These are phyloP conservation scores for Sphagnum tenellum DNA, from an alignment of 225 moss, liverwort and hornwort genomes.

Conservation along the genomic window DNA sequence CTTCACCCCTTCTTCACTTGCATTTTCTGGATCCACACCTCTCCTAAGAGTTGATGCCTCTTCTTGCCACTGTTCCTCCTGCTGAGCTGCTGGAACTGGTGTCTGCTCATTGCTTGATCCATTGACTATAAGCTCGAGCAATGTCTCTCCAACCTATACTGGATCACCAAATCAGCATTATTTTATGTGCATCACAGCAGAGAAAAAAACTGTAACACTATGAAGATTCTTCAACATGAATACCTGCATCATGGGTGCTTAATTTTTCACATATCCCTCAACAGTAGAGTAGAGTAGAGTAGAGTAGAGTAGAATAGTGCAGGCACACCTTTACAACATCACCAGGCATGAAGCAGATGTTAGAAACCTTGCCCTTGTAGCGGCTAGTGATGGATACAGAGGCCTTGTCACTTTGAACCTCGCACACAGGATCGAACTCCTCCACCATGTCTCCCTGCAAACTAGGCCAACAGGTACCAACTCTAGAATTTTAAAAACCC, in stretches of 20 bases:
- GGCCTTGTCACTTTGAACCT: slow-evolving; percentile 99
- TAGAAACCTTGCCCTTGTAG: slow-evolving; percentile 75
- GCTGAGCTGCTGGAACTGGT: too few relatives aligned
- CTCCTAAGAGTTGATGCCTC: too few relatives aligned
- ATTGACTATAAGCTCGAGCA: slow-evolving; percentile 62
- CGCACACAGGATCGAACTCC: slow-evolving; percentile 80
- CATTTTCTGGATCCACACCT: too few relatives aligned
- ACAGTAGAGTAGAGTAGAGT: too few relatives aligned
- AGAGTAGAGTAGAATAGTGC: neutral
- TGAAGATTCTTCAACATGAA: too few relatives aligned
- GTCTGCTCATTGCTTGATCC: slow-evolving; percentile 14
- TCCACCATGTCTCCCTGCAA: slow-evolving; percentile 84
- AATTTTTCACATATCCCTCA: too few relatives aligned
- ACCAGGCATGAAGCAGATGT: slow-evolving; percentile 58
- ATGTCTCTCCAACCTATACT: slow-evolving; percentile 64
- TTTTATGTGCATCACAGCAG: too few relatives aligned
- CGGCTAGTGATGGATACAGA: slow-evolving; percentile 90
- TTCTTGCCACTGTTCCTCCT: too few relatives aligned
- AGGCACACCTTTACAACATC: slow-evolving; percentile 60
- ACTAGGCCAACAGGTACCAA: neutral
- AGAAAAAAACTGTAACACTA: too few relatives aligned
- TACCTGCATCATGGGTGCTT: too few relatives aligned
- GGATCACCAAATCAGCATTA: slow-evolving; percentile 1
- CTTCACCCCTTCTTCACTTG: neutral
- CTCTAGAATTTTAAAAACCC: too few relatives aligned